Base-by-base conservation (phyloP, 2,329 filamentous ascomycete species). In the Exophiala alcalophila region DNA sequence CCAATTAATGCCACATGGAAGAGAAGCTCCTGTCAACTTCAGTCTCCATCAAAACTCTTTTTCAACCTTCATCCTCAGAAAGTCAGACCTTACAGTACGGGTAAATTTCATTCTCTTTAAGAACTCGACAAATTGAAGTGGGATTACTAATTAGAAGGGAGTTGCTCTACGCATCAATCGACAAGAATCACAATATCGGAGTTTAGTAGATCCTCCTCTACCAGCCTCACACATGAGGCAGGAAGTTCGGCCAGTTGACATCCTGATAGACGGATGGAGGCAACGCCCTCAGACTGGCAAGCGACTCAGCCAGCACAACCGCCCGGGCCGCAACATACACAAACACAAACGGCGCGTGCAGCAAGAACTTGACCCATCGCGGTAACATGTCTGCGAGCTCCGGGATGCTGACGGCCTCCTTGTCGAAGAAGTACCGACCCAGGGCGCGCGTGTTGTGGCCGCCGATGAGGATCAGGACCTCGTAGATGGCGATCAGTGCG, bases 201-300 rank as follows among this genome's bases (percentile, higher is more conserved):
- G n/a, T n/a, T n/a, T n/a, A n/a, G n/a, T n/a, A n/a, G n/a, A n/a
- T n/a, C n/a, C n/a, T n/a, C n/a, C n/a, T n/a, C n/a, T n/a, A n/a
- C n/a, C n/a, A n/a, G n/a, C n/a, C n/a, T 31, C 28, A 31, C 15
- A 31, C 28, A 11, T 31, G 28, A 16, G 28, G 28, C 28, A 31
- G 4, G 28, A 31, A 31, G 15, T 31, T 31, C 1, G 28, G 28
- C 28, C 28, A 31, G 28, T 31, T 31, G 10, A 31, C 10, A 18
- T 31, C 28, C 12, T 31, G 28, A 18, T 31, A 31, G 14, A 31
- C 28, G 28, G 28, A 31, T 5, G 28, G 15, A 9, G 28, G 28
- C 14, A 31, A 18, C 20, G 28, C 28, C 20, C 28, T 15, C 15
- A 31, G 28, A 11, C 28, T 31, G 28, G 15, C 15, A 4, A 31